phyloP scores from a whole-genome alignment of 73 alveolate species.

The Stentor roeselii region DNA sequence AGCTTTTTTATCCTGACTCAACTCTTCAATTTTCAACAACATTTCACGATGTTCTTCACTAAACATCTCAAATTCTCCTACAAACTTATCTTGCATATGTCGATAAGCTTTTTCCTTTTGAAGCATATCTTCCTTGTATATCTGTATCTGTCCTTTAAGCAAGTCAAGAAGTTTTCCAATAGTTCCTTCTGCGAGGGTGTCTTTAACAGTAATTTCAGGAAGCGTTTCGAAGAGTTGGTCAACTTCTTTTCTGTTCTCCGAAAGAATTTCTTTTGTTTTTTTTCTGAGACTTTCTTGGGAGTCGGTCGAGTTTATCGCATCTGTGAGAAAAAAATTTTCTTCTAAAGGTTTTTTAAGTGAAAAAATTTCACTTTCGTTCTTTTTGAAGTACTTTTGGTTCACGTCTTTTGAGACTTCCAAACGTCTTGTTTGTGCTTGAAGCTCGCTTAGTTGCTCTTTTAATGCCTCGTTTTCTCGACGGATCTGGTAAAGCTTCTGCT shows the following conservation, averaged over 20 bases:
- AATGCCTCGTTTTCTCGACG: conserved; percentile 8
- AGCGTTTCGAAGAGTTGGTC: background rate
- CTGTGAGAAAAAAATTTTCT: background rate
- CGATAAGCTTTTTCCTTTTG: conserved; percentile 19
- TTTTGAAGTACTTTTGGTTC: conserved; percentile 1
- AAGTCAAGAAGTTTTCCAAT: background rate
- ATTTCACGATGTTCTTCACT: background rate
- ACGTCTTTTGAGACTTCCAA: conserved; percentile 4
- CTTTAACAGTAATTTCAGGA: background rate
- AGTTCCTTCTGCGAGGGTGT: background rate
- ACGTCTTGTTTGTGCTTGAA: background rate
- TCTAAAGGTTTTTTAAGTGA: background rate
- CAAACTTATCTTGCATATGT: conserved; percentile 1
- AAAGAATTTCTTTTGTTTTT: background rate
- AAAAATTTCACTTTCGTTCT: conserved; percentile 8
- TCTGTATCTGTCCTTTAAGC: background rate
- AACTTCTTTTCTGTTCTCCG: background rate
- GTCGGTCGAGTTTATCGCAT: background rate
- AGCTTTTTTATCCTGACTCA: background rate
- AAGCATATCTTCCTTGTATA: conserved; percentile 7
- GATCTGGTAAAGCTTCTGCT: background rate
- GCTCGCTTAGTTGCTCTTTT: background rate
- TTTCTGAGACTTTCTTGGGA: background rate
- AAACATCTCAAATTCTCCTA: background rate
- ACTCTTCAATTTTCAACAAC: background rate